Percentiles rank a stretch among this genome's conserved stretches.
Conservation (phyloP, 345 rosid genomes). For the Gossypium australe region DNA sequence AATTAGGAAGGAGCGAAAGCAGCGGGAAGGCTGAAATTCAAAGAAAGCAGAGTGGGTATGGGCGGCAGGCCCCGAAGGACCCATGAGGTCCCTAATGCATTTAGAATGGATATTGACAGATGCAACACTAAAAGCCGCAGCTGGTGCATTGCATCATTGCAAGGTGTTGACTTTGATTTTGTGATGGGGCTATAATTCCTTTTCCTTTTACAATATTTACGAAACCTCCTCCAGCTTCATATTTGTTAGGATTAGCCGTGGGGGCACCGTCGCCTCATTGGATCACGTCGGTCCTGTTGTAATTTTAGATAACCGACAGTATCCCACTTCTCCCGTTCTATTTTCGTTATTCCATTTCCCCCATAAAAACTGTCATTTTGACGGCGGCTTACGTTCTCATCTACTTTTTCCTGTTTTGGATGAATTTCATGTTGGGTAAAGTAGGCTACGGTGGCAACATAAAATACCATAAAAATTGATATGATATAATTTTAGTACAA, state of each 20-base stretch:
- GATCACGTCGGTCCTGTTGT: neutral
- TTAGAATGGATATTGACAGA: neutral
- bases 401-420: too few species aligned
- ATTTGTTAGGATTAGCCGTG: too few species aligned
- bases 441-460: neutral
- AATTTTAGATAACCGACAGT: too few species aligned
- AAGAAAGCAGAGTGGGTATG: neutral
- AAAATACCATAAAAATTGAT: neutral
- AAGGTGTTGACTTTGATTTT: neutral
- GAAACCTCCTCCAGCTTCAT: too few species aligned
- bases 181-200: neutral
- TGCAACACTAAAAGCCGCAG: neutral
- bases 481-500: too few species aligned
- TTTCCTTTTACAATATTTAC: too few species aligned
- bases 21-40: too few species aligned
- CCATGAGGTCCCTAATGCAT: neutral
- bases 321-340: too few species aligned
- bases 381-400: neutral
- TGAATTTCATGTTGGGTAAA: neutral
- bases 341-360: too few species aligned
- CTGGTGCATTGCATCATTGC: conserved; percentile 5
- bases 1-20: too few species aligned
- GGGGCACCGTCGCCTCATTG: neutral
- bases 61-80: too few species aligned
- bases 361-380: neutral